These are phyloP conservation scores for Sugiyamaella grinbergsii DNA, from an alignment of 1,139 yeast species.

Conservation along the genomic window DNA sequence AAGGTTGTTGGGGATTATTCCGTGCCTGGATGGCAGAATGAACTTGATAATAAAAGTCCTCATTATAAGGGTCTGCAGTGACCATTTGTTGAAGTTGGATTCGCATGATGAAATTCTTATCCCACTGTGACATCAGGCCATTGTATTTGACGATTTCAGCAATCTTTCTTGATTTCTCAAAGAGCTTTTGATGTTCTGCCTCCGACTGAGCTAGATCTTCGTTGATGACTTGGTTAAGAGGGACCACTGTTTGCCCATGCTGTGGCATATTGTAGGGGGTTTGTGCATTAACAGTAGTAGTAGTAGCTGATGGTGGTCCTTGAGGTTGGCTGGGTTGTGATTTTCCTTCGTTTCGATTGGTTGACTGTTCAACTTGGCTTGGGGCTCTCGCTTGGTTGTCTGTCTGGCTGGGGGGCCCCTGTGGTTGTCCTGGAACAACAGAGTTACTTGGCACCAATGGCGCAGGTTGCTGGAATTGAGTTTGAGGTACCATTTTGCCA, in stretches of 20 bases:
- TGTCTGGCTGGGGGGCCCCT: not conserved
- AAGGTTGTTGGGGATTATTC: slow-evolving; percentile 49
- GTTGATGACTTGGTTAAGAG: slow-evolving; percentile 35
- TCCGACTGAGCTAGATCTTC: slow-evolving; percentile 41
- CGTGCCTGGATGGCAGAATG: slow-evolving; percentile 78
- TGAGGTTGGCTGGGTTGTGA: not conserved
- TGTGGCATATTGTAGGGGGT: slow-evolving; percentile 26
- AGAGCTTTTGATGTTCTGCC: slow-evolving; percentile 46
- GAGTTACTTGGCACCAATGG: not conserved
- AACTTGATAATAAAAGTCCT: slow-evolving; percentile 95
- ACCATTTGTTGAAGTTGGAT: slow-evolving; percentile 94
- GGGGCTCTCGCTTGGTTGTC: not conserved
- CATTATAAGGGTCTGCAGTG: slow-evolving; percentile 95
- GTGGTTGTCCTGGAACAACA: not conserved
- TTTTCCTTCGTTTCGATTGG: slow-evolving; percentile 1
- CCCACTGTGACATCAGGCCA: slow-evolving; percentile 96
- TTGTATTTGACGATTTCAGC: slow-evolving; percentile 71
- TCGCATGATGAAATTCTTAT: slow-evolving; percentile 91
- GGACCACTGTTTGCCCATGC: slow-evolving; percentile 23
- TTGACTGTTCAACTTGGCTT: not conserved
- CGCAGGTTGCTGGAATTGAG: not conserved
- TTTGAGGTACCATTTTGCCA: slow-evolving; percentile 1
- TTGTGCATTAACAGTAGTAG: not conserved
- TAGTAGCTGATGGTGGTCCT: not conserved
- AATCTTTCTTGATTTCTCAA: slow-evolving; percentile 58